phyloP scores from a whole-genome alignment of 345 rosid genomes.

The Acer saccharum region DNA sequence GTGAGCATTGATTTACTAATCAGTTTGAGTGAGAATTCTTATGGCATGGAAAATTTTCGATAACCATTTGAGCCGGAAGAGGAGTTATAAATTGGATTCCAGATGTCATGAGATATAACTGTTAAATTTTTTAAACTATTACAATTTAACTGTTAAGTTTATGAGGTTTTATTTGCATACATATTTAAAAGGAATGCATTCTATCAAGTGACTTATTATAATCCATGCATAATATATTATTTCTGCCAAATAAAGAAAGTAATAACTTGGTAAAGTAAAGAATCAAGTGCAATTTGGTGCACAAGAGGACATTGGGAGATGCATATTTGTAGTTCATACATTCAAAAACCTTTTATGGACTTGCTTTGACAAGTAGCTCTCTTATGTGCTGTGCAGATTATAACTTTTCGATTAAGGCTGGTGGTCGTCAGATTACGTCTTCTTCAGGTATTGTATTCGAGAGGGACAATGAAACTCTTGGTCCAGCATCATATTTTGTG shows the following conservation, averaged over 20 bases:
- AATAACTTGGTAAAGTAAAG: not conserved
- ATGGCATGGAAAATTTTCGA: not conserved
- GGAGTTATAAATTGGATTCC: not conserved
- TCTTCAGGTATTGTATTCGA: slow-evolving; percentile 43
- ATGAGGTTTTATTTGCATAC: not conserved
- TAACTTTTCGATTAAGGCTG: slow-evolving; percentile 57
- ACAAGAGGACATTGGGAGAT: not conserved
- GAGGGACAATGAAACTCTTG: slow-evolving; percentile 50
- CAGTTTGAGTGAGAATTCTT: not conserved
- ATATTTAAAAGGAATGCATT: not conserved
- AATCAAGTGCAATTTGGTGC: not conserved
- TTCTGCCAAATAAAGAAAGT: not conserved
- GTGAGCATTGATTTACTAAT: not conserved
- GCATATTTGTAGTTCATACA: not conserved
- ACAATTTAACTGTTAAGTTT: not conserved
- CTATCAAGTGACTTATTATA: not conserved
- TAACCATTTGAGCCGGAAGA: not conserved
- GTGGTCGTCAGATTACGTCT: slow-evolving; percentile 58
- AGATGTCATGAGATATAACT: not conserved
- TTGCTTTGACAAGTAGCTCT: not conserved
- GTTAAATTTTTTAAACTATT: not conserved
- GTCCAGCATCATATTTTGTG: slow-evolving; percentile 60
- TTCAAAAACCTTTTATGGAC: not conserved
- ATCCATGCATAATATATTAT: not conserved
- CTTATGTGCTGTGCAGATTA: slow-evolving; percentile 38